Evolutionary conservation across 106 monocot genomes (phyloP).

Genomic region (Agapanthus africanus): DNA sequence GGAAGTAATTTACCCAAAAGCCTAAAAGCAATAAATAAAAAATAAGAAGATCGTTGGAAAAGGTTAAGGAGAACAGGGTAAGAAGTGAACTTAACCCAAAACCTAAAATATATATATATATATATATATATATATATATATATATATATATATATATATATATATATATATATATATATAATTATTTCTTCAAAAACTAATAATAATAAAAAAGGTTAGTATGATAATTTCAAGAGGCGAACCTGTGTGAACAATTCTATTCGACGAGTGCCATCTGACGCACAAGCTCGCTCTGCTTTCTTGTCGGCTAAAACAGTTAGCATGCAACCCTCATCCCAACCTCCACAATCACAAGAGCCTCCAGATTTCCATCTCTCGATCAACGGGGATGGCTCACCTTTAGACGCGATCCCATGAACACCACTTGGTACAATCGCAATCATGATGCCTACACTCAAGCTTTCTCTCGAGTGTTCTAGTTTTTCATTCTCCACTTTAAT

Average conservation of each 20-base stretch:
- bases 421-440: slow-evolving; percentile 51
- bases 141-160: too few species aligned
- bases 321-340: slow-evolving; percentile 90
- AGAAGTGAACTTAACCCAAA: too few species aligned
- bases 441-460: background rate
- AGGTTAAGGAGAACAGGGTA: too few species aligned
- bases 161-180: too few species aligned
- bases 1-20: background rate
- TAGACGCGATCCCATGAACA: slow-evolving; percentile 51
- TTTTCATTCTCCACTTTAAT: slow-evolving; percentile 8
- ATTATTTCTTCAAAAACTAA: too few species aligned
- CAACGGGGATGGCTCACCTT: slow-evolving; percentile 51
- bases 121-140: too few species aligned
- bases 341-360: slow-evolving; percentile 88
- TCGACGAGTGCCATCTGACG: slow-evolving; percentile 16
- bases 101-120: too few species aligned
- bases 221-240: background rate
- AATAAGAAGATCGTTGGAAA: too few species aligned
- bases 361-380: slow-evolving; percentile 83
- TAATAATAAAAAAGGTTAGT: too few species aligned
- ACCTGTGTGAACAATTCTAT: slow-evolving; percentile 69
- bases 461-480: background rate
- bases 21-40: background rate
- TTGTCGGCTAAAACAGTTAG: slow-evolving; percentile 42
- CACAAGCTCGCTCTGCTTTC: background rate